Conservation (phyloP, 164 flowering plant species). For the Dillenia suffruticosa region DNA sequence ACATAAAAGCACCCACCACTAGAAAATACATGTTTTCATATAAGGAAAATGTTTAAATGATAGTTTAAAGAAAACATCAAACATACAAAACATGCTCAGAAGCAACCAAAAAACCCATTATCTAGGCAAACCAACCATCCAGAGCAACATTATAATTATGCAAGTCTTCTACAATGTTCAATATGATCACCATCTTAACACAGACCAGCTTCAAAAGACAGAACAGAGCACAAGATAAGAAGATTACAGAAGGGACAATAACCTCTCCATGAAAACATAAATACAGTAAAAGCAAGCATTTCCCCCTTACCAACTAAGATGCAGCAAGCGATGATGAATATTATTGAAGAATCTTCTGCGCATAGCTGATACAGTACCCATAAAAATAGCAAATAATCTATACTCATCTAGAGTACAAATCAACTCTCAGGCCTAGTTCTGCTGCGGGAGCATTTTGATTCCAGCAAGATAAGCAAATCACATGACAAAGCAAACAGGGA, state of each 20-base stretch:
- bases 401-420: slow-evolving; percentile 30
- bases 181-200: slow-evolving; percentile 12
- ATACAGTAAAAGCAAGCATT: slow-evolving; percentile 9
- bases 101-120: no score
- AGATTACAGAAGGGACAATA: neutral
- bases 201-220: slow-evolving; percentile 16
- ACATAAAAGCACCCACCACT: no score
- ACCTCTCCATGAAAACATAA: neutral
- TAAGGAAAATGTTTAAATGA: no score
- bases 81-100: no score
- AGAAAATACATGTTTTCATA: no score
- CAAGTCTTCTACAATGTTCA: no score
- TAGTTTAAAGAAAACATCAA: no score
- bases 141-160: no score
- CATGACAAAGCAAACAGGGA: slow-evolving; percentile 18
- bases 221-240: no score
- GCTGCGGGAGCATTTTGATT: slow-evolving; percentile 32
- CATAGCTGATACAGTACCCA: slow-evolving; percentile 41
- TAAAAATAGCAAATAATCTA: slow-evolving; percentile 35
- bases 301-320: slow-evolving; percentile 38
- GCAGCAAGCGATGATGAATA: no score
- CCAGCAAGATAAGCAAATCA: slow-evolving; percentile 26
- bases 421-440: slow-evolving; percentile 34
- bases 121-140: no score
- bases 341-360: slow-evolving; percentile 55